Evolutionary conservation across 257 asterid species (phyloP).

Genomic region (Solanum bulbocastanum): DNA sequence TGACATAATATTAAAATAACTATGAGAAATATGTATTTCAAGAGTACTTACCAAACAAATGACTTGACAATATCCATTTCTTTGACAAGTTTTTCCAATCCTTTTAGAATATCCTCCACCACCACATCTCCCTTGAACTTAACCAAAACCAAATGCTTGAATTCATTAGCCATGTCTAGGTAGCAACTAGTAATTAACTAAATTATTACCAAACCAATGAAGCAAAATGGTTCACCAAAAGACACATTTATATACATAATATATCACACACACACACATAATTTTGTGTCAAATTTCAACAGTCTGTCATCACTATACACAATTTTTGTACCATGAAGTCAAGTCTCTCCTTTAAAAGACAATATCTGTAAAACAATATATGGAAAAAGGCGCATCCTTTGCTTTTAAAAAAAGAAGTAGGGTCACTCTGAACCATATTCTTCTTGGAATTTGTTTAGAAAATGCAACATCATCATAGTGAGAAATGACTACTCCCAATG

Average conservation of each 20-base stretch:
- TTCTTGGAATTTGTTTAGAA: background rate
- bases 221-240: constrained; percentile 8
- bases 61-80: constrained; percentile 75
- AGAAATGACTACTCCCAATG: background rate
- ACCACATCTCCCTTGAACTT: constrained; percentile 69
- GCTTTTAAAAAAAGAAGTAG: background rate
- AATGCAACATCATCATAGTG: background rate
- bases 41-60: constrained; percentile 56
- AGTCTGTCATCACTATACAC: constrained; percentile 23
- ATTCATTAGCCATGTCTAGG: constrained; percentile 39
- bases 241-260: constrained; percentile 19
- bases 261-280: background rate
- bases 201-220: background rate
- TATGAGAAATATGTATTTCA: background rate
- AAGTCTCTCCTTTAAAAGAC: constrained; percentile 43
- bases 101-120: constrained; percentile 55
- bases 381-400: constrained; percentile 14
- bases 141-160: constrained; percentile 82
- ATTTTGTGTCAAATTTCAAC: constrained; percentile 17
- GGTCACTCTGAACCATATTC: background rate
- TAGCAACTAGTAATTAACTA: background rate
- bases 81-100: constrained; percentile 64
- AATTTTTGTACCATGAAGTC: constrained; percentile 29
- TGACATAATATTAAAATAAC: background rate
- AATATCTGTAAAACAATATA: constrained; percentile 31